phyloP scores from a whole-genome alignment of 2,329 filamentous ascomycete genomes.

The Zymoseptoria tritici region DNA sequence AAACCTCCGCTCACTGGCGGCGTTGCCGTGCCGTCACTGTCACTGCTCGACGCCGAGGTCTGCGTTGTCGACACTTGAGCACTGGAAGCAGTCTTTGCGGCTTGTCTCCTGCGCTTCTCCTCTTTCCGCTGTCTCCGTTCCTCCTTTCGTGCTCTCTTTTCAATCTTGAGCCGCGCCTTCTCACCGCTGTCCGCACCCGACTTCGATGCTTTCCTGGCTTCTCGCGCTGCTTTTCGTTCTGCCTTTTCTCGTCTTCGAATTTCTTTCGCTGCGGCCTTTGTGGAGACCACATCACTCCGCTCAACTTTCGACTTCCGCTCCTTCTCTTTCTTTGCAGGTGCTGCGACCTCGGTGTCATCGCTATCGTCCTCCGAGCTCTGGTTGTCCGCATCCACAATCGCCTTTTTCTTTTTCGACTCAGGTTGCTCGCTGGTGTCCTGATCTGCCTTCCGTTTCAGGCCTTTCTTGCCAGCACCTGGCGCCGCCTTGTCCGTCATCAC shows the following conservation, averaged over 20 bases:
- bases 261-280: constrained; percentile 26
- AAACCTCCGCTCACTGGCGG: constrained; percentile 22
- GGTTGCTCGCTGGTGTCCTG: constrained; percentile 6
- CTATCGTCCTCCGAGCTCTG: constrained; percentile 1
- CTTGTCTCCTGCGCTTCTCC: constrained; percentile 42
- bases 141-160: constrained; percentile 40
- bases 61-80: constrained; percentile 24
- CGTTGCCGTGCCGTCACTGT: constrained; percentile 25
- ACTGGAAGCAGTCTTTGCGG: constrained; percentile 38
- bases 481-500: constrained; percentile 36
- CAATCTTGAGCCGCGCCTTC: constrained; percentile 34
- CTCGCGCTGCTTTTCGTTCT: constrained; percentile 11
- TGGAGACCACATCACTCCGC: constrained; percentile 13
- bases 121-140: constrained; percentile 44
- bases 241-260: constrained; percentile 34
- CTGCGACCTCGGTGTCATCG: constrained; percentile 19
- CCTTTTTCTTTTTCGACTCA: constrained; percentile 27
- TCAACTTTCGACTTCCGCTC: constrained; percentile 31
- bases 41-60: constrained; percentile 9
- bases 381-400: constrained; percentile 12
- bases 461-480: constrained; percentile 36
- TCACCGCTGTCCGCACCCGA: constrained; percentile 17
- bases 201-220: constrained; percentile 12
- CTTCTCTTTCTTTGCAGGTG: constrained; percentile 26
- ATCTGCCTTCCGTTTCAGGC: constrained; percentile 31